Evolutionary conservation across 2,329 filamentous ascomycete species (phyloP).

Genomic region (Aspergillus terreus): DNA sequence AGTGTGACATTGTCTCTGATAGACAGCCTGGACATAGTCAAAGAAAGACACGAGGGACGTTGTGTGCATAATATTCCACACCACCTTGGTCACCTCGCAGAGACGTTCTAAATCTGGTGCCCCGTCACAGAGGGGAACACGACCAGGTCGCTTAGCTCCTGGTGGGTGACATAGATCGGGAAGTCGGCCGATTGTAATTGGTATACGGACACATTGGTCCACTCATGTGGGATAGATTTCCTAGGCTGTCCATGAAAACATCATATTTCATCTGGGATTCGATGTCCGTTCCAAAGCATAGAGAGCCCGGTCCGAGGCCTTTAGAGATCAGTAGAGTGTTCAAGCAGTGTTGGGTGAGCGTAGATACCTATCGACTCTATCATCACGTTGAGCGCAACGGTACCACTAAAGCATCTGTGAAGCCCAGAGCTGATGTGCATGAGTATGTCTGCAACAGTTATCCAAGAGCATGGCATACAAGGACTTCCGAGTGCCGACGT

Average conservation of each 20-base stretch:
- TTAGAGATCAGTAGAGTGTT: slow-evolving; percentile 2
- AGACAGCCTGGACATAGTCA: slow-evolving; percentile 32
- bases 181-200: slow-evolving; percentile 32
- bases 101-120: slow-evolving; percentile 36
- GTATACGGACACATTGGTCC: slow-evolving; percentile 27
- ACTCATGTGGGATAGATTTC: slow-evolving; percentile 35
- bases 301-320: slow-evolving; percentile 21
- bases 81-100: slow-evolving; percentile 30
- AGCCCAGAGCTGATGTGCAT: slow-evolving; percentile 27
- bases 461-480: slow-evolving; percentile 15
- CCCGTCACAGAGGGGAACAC: slow-evolving; percentile 35
- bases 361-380: slow-evolving; percentile 28
- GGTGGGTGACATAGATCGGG: slow-evolving; percentile 33
- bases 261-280: slow-evolving; percentile 32
- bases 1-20: slow-evolving; percentile 33
- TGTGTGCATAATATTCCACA: slow-evolving; percentile 36
- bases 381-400: slow-evolving; percentile 32
- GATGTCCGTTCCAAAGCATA: slow-evolving; percentile 35
- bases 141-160: slow-evolving; percentile 31
- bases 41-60: slow-evolving; percentile 32
- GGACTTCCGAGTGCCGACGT: slow-evolving; percentile 32
- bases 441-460: too few relatives aligned
- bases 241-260: slow-evolving; percentile 29
- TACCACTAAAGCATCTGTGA: slow-evolving; percentile 36
- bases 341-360: not conserved